These are phyloP conservation scores for Boletus pseudopeckii DNA, from an alignment of 768 basidiomycete genomes.

Conservation along the genomic window DNA sequence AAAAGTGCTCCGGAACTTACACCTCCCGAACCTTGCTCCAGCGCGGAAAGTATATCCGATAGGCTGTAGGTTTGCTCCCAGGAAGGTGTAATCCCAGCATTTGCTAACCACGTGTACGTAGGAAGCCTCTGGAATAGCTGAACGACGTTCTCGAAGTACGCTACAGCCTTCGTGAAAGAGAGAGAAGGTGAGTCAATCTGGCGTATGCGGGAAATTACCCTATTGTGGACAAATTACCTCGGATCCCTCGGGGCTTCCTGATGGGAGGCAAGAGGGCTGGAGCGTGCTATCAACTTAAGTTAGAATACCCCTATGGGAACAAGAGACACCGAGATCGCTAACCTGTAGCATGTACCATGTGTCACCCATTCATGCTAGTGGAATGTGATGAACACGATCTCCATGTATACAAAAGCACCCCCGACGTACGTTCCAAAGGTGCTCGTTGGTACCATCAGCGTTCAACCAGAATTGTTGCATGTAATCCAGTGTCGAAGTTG, in stretches of 20 bases:
- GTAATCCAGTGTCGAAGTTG: slow-evolving; percentile 52
- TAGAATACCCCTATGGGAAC: background rate
- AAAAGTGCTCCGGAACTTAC: background rate
- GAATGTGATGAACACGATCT: background rate
- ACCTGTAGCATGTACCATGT: slow-evolving; percentile 56
- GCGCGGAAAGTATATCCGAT: slow-evolving; percentile 48
- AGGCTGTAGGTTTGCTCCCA: slow-evolving; percentile 52
- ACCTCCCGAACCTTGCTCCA: slow-evolving; percentile 54
- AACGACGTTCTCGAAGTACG: slow-evolving; percentile 58
- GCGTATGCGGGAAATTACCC: background rate
- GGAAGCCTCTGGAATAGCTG: slow-evolving; percentile 63
- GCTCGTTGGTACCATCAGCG: slow-evolving; percentile 55
- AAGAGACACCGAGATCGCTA: background rate
- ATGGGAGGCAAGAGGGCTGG: slow-evolving; percentile 50
- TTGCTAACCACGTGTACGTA: slow-evolving; percentile 67
- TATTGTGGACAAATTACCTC: slow-evolving; percentile 41
- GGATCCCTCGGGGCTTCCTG: slow-evolving; percentile 52
- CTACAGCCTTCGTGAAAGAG: slow-evolving; percentile 47
- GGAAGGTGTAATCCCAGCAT: slow-evolving; percentile 74
- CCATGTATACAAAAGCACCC: background rate
- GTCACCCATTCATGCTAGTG: slow-evolving; percentile 65
- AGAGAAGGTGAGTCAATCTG: background rate
- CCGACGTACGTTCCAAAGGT: slow-evolving; percentile 63
- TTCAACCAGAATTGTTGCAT: slow-evolving; percentile 68
- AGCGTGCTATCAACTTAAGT: slow-evolving; percentile 47